phyloP scores from a whole-genome alignment of 768 basidiomycete species.

The Serendipita sp. region DNA sequence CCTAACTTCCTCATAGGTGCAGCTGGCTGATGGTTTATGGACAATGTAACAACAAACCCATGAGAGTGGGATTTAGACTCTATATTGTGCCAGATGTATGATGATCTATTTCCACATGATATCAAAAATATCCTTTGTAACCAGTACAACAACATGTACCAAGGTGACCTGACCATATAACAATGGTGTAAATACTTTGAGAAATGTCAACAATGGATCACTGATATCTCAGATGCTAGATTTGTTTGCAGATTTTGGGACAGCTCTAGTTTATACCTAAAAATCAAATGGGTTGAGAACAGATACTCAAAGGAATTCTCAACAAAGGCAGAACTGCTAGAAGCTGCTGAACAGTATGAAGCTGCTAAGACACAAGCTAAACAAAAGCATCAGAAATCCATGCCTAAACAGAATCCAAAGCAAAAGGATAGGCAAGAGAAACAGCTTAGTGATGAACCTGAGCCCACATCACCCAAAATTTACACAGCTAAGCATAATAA shows the following conservation, averaged over 20 bases:
- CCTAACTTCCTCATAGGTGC: conserved; percentile 19
- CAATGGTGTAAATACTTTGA: conserved; percentile 24
- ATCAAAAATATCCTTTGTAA: conserved; percentile 18
- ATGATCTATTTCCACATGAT: conserved; percentile 25
- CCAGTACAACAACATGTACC: conserved; percentile 15
- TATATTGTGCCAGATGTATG: conserved; percentile 23
- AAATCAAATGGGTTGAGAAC: conserved; percentile 19
- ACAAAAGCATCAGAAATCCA: background rate
- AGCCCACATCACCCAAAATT: too few species aligned
- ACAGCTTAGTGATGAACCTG: too few species aligned
- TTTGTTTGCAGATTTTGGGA: conserved; percentile 23
- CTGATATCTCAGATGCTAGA: conserved; percentile 17
- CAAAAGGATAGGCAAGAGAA: too few species aligned
- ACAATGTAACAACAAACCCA: conserved; percentile 17
- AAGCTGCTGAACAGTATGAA: conserved; percentile 21
- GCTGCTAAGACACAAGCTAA: conserved; percentile 11
- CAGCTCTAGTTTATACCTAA: conserved; percentile 18
- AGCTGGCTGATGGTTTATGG: conserved; percentile 22
- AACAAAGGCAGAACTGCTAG: conserved; percentile 16
- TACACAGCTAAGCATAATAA: too few species aligned
- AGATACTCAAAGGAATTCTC: conserved; percentile 19
- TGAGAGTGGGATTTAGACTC: conserved; percentile 18
- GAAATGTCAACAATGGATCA: conserved; percentile 23
- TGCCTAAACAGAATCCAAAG: too few species aligned
- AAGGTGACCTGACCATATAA: conserved; percentile 18